Evolutionary conservation across 1,284 basidiomycete species (phyloP), one percentile per base, ranked within the genome.

Genomic region (Cyathus olla): DNA sequence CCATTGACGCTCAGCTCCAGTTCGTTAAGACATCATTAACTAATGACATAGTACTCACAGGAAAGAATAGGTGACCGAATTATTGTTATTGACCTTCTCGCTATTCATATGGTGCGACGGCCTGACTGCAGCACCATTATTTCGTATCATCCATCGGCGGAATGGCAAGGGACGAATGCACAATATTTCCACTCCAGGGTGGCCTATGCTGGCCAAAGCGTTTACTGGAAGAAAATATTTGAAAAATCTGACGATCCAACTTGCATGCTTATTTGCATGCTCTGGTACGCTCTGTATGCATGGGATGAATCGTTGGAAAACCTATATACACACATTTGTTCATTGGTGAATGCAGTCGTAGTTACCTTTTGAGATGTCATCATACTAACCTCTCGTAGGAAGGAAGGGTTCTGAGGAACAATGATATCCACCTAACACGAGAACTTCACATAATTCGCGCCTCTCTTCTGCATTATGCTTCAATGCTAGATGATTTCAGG

Each of bases 281-380:
- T 86, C 37, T 87, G 85, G 85, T 82, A 86, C 64, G 78, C 83
- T 1, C 66, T 87, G 56, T 87, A 86, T 64, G 76, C 84, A 1
- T 87, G 85, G 85, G 86, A 87, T 58, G 83, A 85, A 62, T 74
- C 83, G 5, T 70, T 85, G n/a, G 84, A 85, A 60, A 60, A 66
- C 8, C 68, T 87, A n/a, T 82, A 81, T 56, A 59, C 67, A 11
- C 80, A 87, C 62, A 80, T 86, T 42, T 80, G 76, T 56, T 69
- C 61, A 47, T 66, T 87, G 64, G 85, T 78, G 27, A 63, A 76
- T 68, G 15, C 5, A 15, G 11, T 24, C 9, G 19, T 29, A 8
- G 11, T 10, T 31, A 42, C 21, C 21, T 29, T 17, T n/a, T 9
- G 5, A 8, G 10, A 39, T 46, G 53, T 15, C 52, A 49, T 19